Conservation (phyloP, 495 filamentous ascomycete species). For the Daldinia concentrica region DNA sequence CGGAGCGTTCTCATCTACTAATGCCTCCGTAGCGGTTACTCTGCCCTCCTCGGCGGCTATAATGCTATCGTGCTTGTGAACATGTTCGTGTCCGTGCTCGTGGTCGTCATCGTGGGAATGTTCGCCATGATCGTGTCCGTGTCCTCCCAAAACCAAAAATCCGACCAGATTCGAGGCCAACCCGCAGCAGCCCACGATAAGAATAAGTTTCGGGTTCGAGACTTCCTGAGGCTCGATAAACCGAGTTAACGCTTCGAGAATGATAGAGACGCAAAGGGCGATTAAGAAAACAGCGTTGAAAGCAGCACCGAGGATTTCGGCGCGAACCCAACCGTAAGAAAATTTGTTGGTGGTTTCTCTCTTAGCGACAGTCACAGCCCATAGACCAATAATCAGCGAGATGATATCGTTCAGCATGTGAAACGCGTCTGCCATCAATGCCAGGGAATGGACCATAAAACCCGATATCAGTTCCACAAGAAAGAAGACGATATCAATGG, state of each 20-base stretch:
- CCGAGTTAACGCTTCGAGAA: constrained; percentile 90
- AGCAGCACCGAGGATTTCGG: constrained; percentile 95
- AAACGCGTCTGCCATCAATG: constrained; percentile 95
- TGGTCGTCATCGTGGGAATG: constrained; percentile 58
- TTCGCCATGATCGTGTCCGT: constrained; percentile 76
- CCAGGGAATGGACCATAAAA: constrained; percentile 86
- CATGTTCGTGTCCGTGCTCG: constrained; percentile 51
- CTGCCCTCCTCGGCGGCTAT: constrained; percentile 44
- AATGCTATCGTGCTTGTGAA: constrained; percentile 47
- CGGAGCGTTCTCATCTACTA: constrained; percentile 44
- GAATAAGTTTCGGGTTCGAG: constrained; percentile 80
- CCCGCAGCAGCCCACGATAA: constrained; percentile 86
- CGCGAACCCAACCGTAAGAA: constrained; percentile 98
- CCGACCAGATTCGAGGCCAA: constrained; percentile 92
- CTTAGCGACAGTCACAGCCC: constrained; percentile 90
- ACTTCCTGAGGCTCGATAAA: constrained; percentile 90
- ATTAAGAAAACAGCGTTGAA: constrained; percentile 98
- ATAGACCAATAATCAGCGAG: constrained; percentile 88
- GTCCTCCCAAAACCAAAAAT: constrained; percentile 89
- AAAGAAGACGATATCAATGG: constrained; percentile 90
- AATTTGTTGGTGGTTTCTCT: constrained; percentile 85
- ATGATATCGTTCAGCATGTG: constrained; percentile 99
- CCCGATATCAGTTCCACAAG: constrained; percentile 86
- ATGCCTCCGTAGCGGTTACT: constrained; percentile 27
- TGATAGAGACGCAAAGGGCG: constrained; percentile 92